Evolutionary conservation across 1,284 basidiomycete species (phyloP).

Genomic region (Heterobasidion irregulare): DNA sequence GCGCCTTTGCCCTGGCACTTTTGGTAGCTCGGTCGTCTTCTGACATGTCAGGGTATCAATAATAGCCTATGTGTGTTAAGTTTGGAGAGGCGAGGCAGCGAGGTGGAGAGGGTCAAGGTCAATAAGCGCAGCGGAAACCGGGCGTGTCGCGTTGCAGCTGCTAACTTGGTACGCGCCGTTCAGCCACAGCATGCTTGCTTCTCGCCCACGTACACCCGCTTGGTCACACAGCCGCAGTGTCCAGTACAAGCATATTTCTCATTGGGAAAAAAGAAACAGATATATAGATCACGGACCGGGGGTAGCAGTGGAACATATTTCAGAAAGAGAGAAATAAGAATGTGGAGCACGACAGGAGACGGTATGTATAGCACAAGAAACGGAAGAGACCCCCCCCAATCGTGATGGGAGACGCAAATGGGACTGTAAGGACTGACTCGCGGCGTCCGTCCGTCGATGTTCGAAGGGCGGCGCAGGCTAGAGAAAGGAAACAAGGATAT

Average conservation of each 20-base stretch:
- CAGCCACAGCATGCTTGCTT: background rate
- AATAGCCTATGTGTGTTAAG: conserved; percentile 3
- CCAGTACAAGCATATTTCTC: background rate
- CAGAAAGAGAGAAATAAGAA: conserved; percentile 7
- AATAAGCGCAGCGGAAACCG: background rate
- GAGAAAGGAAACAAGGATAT: conserved; percentile 29
- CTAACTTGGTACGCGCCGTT: background rate
- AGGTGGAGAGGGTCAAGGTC: background rate
- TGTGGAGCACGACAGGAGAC: conserved; percentile 18
- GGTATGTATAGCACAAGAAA: conserved; percentile 32
- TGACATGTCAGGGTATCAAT: conserved; percentile 32
- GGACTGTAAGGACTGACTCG: conserved; percentile 54
- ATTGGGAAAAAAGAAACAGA: background rate
- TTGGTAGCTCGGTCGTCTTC: conserved; percentile 74
- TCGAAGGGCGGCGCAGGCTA: conserved; percentile 11
- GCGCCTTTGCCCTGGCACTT: conserved; percentile 69
- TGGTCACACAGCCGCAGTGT: no score
- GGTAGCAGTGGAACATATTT: background rate
- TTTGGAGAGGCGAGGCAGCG: background rate
- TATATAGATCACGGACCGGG: background rate
- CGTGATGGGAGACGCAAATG: conserved; percentile 24
- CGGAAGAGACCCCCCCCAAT: conserved; percentile 18
- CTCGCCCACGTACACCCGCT: no score
- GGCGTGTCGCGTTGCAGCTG: background rate
- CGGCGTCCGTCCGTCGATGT: conserved; percentile 21